A percentile compares a stretch with the other conserved stretches of the same genome.
phyloP scores from a whole-genome alignment of 2,329 filamentous ascomycete genomes.

The Alternaria ventricosa region DNA sequence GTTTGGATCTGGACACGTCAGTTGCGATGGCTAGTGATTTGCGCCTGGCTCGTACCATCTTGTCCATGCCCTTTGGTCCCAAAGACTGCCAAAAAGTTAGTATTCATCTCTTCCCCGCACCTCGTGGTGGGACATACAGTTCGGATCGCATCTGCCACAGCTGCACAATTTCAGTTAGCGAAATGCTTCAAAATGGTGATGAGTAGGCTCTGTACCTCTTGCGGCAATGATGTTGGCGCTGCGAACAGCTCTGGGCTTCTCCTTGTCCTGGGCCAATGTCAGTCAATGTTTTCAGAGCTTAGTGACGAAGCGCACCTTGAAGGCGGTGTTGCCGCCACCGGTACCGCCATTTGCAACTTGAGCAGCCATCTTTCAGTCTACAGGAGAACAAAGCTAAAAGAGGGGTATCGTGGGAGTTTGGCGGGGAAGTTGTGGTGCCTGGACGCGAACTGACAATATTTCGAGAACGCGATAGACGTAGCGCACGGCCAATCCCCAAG shows the following conservation, averaged over 20 bases:
- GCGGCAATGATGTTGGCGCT: conserved; percentile 97
- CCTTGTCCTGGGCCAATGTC: conserved; percentile 71
- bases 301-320: conserved; percentile 59
- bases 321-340: conserved; percentile 66
- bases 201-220: conserved; percentile 68
- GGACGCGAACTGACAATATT: conserved; percentile 34
- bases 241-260: conserved; percentile 97
- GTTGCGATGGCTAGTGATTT: neutral
- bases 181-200: conserved; percentile 23
- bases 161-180: conserved; percentile 56
- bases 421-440: conserved; percentile 32
- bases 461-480: conserved; percentile 27
- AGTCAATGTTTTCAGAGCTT: conserved; percentile 45
- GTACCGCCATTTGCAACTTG: conserved; percentile 47
- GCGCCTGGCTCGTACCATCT: conserved; percentile 69
- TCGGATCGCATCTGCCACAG: conserved; percentile 96
- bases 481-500: conserved; percentile 12
- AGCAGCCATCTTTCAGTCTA: conserved; percentile 41
- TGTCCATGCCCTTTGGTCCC: conserved; percentile 97
- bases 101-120: conserved; percentile 28
- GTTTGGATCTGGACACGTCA: conserved; percentile 73
- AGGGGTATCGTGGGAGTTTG: conserved; percentile 32
- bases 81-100: conserved; percentile 66
- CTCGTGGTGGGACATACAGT: conserved; percentile 61
- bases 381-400: conserved; percentile 10